phyloP scores from a whole-genome alignment of 2,329 filamentous ascomycete species.

The Fusarium mexicanum region DNA sequence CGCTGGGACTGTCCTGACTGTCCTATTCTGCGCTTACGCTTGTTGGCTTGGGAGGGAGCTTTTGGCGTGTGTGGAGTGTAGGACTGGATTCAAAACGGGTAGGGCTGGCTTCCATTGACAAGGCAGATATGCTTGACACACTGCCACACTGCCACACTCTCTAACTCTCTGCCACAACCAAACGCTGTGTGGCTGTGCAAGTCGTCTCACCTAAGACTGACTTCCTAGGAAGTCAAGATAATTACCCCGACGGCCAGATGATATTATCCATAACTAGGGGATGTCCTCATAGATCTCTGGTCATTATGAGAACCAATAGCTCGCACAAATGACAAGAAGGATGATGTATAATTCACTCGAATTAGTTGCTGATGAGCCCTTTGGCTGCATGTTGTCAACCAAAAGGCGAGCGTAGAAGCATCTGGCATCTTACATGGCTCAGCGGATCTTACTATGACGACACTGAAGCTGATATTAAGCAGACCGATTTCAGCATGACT shows the following conservation, averaged over 20 bases:
- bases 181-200: conserved; percentile 23
- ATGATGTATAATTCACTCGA: neutral
- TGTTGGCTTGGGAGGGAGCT: conserved; percentile 18
- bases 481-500: conserved; percentile 23
- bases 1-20: conserved; percentile 1
- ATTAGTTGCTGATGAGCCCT: conserved; percentile 8
- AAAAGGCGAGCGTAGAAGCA: conserved; percentile 7
- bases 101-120: conserved; percentile 28
- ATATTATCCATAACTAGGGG: neutral
- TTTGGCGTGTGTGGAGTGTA: conserved; percentile 12
- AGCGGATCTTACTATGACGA: conserved; percentile 36
- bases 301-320: conserved; percentile 2
- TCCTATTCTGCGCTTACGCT: neutral
- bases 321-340: neutral
- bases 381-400: conserved; percentile 19
- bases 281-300: neutral
- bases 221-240: neutral
- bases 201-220: conserved; percentile 6
- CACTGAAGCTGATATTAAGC: conserved; percentile 19
- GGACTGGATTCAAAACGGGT: conserved; percentile 16
- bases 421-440: conserved; percentile 9
- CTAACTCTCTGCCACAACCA: conserved; percentile 5
- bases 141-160: neutral
- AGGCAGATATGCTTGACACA: conserved; percentile 16
- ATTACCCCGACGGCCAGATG: conserved; percentile 9